A percentile compares a stretch with the other conserved stretches of the same genome.
phyloP scores from a whole-genome alignment of 768 basidiomycete genomes.

The Collybia sordida region DNA sequence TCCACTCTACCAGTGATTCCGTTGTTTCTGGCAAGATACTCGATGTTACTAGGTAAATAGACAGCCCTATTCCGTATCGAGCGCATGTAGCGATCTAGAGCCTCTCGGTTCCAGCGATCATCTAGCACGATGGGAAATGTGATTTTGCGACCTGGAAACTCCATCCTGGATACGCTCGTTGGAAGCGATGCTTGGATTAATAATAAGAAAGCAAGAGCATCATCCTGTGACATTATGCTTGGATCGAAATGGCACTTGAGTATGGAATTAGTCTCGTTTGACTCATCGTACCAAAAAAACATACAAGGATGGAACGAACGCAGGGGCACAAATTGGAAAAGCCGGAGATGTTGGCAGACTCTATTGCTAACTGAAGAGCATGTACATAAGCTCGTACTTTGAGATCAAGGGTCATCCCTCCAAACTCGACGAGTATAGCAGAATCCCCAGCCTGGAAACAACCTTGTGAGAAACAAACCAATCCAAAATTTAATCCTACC shows the following conservation, averaged over 20 bases:
- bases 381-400: conserved; percentile 57
- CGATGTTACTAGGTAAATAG: conserved; percentile 68
- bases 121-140: conserved; percentile 64
- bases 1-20: conserved; percentile 43
- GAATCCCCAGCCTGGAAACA: conserved; percentile 56
- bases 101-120: conserved; percentile 56
- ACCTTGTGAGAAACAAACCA: background rate
- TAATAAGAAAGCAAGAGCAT: conserved; percentile 42
- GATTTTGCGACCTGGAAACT: conserved; percentile 51
- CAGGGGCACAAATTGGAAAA: conserved; percentile 47
- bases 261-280: conserved; percentile 40
- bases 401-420: conserved; percentile 52
- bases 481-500: conserved; percentile 25
- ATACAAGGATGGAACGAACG: conserved; percentile 59
- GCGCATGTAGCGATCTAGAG: conserved; percentile 56
- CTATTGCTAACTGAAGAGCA: conserved; percentile 45
- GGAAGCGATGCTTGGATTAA: conserved; percentile 38
- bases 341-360: conserved; percentile 28
- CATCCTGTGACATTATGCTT: conserved; percentile 34
- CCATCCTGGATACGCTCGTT: conserved; percentile 33
- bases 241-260: conserved; percentile 60
- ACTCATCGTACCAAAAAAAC: conserved; percentile 7
- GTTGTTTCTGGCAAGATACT: conserved; percentile 65
- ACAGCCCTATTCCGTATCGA: conserved; percentile 55
- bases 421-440: conserved; percentile 64